A percentile compares a stretch with the other conserved stretches of the same genome.
These are phyloP conservation scores for Pseudogymnoascus sp. DNA, from an alignment of 2,329 filamentous ascomycete species.

Conservation along the genomic window DNA sequence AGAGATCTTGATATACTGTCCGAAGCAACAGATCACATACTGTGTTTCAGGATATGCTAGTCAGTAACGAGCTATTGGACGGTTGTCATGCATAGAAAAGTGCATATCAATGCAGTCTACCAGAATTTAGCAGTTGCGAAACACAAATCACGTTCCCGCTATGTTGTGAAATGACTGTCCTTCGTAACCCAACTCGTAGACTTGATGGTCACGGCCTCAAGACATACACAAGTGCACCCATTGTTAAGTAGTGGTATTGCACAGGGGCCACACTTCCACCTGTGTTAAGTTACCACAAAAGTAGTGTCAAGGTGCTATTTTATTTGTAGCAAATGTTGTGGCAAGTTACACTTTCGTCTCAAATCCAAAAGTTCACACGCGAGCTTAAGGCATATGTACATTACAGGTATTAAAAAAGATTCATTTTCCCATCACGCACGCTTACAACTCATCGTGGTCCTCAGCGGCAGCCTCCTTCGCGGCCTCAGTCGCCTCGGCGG, in stretches of 20 bases:
- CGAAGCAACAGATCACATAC: neutral
- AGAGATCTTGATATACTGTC: neutral
- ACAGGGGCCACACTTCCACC: neutral
- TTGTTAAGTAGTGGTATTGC: neutral
- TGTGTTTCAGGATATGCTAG: neutral
- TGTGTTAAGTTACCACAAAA: neutral
- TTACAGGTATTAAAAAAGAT: slow-evolving; percentile 3
- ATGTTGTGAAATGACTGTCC: slow-evolving; percentile 1
- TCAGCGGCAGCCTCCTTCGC: slow-evolving; percentile 27
- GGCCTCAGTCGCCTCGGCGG: slow-evolving; percentile 37
- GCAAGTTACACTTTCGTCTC: neutral
- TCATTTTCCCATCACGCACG: slow-evolving; percentile 14
- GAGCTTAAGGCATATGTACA: neutral
- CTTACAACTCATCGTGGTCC: slow-evolving; percentile 70
- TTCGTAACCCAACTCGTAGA: neutral
- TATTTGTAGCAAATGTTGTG: neutral
- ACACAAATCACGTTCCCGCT: neutral
- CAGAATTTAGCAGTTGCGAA: neutral
- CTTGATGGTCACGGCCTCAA: neutral
- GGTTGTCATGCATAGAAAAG: neutral
- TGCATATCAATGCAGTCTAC: neutral
- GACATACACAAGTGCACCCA: neutral
- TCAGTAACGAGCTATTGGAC: neutral
- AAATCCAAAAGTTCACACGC: slow-evolving; percentile 1
- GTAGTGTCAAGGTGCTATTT: neutral